Evolutionary conservation across 129 eudicot species (phyloP).

Genomic region (Daucus carota): DH1_v3.0 NC_030381.2:26007001-26007500

Average conservation of each 20-base stretch:
- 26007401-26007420: too few species aligned
- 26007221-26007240: slow-evolving; percentile 13
- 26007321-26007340: too few species aligned
- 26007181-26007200: slow-evolving; percentile 22
- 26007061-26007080: background rate
- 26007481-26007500: too few species aligned
- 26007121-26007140: background rate
- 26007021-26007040: background rate
- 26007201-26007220: slow-evolving; percentile 13
- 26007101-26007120: background rate
- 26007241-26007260: slow-evolving; percentile 15
- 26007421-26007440: too few species aligned
- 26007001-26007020: slow-evolving; percentile 11
- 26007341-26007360: too few species aligned
- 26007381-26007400: too few species aligned
- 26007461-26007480: too few species aligned
- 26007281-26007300: too few species aligned
- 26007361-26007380: too few species aligned
- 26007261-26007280: too few species aligned
- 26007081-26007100: background rate
- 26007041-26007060: background rate
- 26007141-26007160: background rate
- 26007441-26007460: too few species aligned
- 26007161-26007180: slow-evolving; percentile 8
- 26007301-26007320: too few species aligned